Evolutionary conservation across 305 asterid species (phyloP).

Genomic region (Plantago rigida): DNA sequence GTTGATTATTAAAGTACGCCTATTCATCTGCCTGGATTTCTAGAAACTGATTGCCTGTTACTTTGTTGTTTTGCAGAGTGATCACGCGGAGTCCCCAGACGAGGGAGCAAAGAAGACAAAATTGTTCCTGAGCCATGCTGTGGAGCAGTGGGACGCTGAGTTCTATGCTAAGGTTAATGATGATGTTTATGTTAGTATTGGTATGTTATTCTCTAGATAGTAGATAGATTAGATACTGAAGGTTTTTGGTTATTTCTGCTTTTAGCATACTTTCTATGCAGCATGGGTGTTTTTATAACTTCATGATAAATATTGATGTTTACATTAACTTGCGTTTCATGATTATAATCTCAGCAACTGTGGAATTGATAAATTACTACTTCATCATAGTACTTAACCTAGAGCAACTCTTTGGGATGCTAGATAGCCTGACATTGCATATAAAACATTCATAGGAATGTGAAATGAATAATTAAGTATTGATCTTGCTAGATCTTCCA

Average conservation of each 20-base stretch:
- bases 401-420: too few relatives aligned
- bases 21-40: constrained; percentile 14
- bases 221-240: constrained; percentile 11
- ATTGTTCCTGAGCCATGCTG: constrained; percentile 58
- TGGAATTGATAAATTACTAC: constrained; percentile 10
- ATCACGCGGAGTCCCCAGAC: constrained; percentile 52
- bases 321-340: neutral
- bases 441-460: too few relatives aligned
- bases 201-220: constrained; percentile 29
- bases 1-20: too few relatives aligned
- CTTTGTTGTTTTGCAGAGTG: constrained; percentile 40
- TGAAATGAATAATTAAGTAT: too few relatives aligned
- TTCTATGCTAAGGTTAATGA: constrained; percentile 68
- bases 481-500: too few relatives aligned
- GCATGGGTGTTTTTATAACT: neutral
- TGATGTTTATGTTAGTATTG: constrained; percentile 66
- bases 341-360: neutral
- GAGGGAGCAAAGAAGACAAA: constrained; percentile 58
- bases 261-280: constrained; percentile 12
- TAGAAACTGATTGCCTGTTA: constrained; percentile 12
- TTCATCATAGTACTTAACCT: neutral
- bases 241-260: constrained; percentile 17
- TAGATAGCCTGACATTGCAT: too few relatives aligned
- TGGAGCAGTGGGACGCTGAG: constrained; percentile 78
- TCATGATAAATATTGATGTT: neutral